Evolutionary conservation across 148 eudicot species (phyloP), one percentile per base, ranked within the genome.

Genomic region (Cornus florida): DNA sequence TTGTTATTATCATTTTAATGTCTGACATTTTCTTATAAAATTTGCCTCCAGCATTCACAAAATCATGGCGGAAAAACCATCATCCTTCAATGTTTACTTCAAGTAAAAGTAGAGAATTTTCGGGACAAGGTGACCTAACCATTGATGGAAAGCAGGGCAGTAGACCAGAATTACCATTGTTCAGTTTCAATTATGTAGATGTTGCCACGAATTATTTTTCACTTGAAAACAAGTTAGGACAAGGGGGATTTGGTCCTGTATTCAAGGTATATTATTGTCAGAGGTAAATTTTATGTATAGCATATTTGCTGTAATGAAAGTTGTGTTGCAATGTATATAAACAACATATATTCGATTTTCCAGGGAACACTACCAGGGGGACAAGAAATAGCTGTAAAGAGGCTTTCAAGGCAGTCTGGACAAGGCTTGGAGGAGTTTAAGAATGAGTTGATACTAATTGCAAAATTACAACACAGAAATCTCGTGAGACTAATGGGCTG

Each of bases 401-500:
- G 84, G 68, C 77, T 81, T 23, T 71, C 84, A 23, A 81, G n/a
- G 71, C 48, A 50, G 24, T 81, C 84, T 6, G 77, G 76, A 23
- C 84, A 81, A 81, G 84, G 84, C 10, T 10, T 48, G 3, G 75
- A 77, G 16, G 84, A 81, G n/a, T 77, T 81, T 64, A 76, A 35
- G 76, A 81, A 81, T 35, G 84, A 81, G 68, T 56, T 72, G 5
- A 64, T 48, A 56, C 22, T 81, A 68, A 81, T 81, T 14, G 84
- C 84, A 3, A 81, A 68, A 22, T 78, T 81, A 13, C 84, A 81
- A 24, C 84, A 81, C 39, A 71, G 80, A 68, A 81, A 81, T 22
- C 80, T 81, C 19, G 84, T 81, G 7, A 69, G 80, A 35, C 53
- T 77, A 4, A 71, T 81, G 4, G 84, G 84, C 10, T 81, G 72